Evolutionary conservation across 441 rosid genomes (phyloP), one percentile per base, ranked within the genome.

Genomic region (Jatropha multifida): DNA sequence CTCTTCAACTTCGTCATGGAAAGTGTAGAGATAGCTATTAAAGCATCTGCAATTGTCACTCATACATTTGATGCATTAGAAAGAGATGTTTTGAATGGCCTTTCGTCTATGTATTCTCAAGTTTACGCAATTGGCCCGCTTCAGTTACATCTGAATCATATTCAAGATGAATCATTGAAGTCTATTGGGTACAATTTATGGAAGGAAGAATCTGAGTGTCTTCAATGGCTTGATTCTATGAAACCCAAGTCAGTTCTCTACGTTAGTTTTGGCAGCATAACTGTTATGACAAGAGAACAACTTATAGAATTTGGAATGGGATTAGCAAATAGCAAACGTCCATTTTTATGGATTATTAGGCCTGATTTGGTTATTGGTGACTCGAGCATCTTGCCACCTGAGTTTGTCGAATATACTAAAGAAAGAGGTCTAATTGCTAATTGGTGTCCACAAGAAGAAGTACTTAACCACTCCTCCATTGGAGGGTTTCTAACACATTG

Each of bases 171-270:
- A 4, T 26, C 13, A 41, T 62, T 71, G 10, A 49, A 60, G 4
- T 60, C 67, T 15, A 32, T 72, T 23, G 55, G 56, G 42, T 58
- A 26, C 4, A 71, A 71, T 44, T n/a, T 71, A 10, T 58, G 73
- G 73, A 69, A 69, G 54, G 73, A 69, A 51, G 58, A 69, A 15
- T n/a, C 63, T 17, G 63, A 4, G 17, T 54, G 73, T 69, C 49
- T 69, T 11, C 41, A 4, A 17, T 69, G 73, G 73, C 73, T 69
- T 2, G 63, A 69, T 18, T 54, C 73, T 20, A 54, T 18, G 8
- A 27, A 69, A 69, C 51, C 46, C 15, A 55, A 69, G 1, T 55
- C 73, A n/a, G 73, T 69, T n/a, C 15, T 69, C 4, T 69, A 55
- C 20, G 51, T 69, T 1, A 54, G 55, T 12, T 69, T 69, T 38